Base-by-base conservation (phyloP, 768 basidiomycete genomes). In the Cystofilobasidium capitatum region DNA sequence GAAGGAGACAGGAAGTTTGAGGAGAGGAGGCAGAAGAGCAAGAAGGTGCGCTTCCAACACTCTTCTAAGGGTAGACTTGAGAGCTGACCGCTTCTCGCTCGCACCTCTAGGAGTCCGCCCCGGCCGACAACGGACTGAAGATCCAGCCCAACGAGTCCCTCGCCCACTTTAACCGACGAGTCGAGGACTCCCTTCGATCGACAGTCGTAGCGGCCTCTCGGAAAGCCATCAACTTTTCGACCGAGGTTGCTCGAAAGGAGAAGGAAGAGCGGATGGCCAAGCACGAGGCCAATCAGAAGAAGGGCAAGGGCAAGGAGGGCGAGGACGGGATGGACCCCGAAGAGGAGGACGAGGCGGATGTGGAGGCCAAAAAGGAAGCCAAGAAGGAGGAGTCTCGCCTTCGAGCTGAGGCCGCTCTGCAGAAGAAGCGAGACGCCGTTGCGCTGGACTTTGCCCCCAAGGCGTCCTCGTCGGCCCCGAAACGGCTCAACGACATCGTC, bases 161-260 rank as follows among this genome's bases (percentile, higher is more conserved):
- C 24, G 42, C 55, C 9, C 68, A 69, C 57, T 69, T 69, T 45
- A 64, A 64, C 63, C 62, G 68, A 12, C 54, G 68, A 22, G 68
- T 69, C 39, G 68, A 69, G 36, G 68, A 69, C 58, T 69, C 68
- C 12, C 63, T 69, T 17, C 62, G 68, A 8, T 64, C 68, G 17
- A 49, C 57, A 12, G 62, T 69, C 33, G 58, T 33, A n/a, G 54
- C 57, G 55, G 62, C 68, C 14, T 44, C 62, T 35, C 58, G 63
- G 14, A 64, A 42, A 14, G 68, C 68, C 22, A 44, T 44, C 29
- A 54, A 55, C 6, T 42, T 45, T 29, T 45, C 68, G 26, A 51
- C 47, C 33, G 68, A 64, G 13, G 37, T 64, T 35, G 17, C 33
- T 13, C 55, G 63, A 9, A 7, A 24, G 12, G 68, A 69, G 44